Conservation (phyloP, 2,329 filamentous ascomycete genomes). For the Neospermospora avenae region DNA sequence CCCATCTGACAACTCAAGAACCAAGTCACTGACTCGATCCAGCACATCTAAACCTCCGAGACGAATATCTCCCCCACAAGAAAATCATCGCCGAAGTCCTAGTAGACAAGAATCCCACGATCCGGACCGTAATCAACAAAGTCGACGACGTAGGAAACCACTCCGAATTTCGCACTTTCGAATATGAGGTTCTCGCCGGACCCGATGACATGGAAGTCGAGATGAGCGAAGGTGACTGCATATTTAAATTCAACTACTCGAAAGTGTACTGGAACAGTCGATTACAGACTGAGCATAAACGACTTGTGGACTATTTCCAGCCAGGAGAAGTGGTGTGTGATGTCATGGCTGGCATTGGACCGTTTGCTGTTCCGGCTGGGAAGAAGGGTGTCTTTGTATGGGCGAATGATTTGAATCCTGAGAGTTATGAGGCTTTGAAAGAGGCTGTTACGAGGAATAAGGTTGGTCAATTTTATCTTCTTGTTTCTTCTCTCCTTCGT, state of each 20-base stretch:
- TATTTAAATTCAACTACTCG: constrained; percentile 89
- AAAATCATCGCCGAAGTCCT: constrained; percentile 80
- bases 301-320: constrained; percentile 72
- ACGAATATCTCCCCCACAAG: constrained; percentile 82
- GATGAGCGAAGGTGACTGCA: constrained; percentile 76
- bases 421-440: constrained; percentile 71
- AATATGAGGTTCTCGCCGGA: constrained; percentile 85
- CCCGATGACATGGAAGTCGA: constrained; percentile 80
- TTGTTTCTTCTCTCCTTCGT: constrained; percentile 1
- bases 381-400: constrained; percentile 89
- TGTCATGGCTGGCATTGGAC: constrained; percentile 95
- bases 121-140: constrained; percentile 95
- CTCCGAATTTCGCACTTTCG: constrained; percentile 86
- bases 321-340: constrained; percentile 90
- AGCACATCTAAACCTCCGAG: constrained; percentile 88
- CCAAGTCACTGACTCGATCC: constrained; percentile 13
- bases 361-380: constrained; percentile 88
- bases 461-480: constrained; percentile 42
- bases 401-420: constrained; percentile 96
- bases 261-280: constrained; percentile 99
- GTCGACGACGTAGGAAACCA: constrained; percentile 80
- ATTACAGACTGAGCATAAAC: constrained; percentile 82
- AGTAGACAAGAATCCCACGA: constrained; percentile 79
- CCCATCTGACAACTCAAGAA: constrained; percentile 7
- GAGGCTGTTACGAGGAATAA: constrained; percentile 76